A percentile compares a stretch with the other conserved stretches of the same genome.
phyloP scores from a whole-genome alignment of 2,329 filamentous ascomycete species.

The Juglanconis oblonga region DNA sequence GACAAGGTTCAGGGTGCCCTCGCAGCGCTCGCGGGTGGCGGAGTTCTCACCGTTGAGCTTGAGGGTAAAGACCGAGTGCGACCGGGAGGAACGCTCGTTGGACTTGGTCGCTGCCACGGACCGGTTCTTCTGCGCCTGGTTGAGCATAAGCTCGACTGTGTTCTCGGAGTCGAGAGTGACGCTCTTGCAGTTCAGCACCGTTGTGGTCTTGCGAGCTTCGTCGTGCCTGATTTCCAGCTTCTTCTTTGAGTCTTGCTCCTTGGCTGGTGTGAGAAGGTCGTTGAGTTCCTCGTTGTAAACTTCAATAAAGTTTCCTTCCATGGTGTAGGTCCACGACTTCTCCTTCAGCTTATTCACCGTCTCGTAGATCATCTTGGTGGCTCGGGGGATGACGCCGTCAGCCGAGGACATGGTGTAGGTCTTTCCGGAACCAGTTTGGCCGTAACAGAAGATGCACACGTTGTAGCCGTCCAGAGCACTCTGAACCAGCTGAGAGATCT shows the following conservation, averaged over 20 bases:
- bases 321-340: slow-evolving; percentile 91
- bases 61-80: slow-evolving; percentile 94
- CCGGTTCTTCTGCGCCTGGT: slow-evolving; percentile 78
- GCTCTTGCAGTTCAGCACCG: slow-evolving; percentile 74
- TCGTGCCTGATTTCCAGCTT: slow-evolving; percentile 91
- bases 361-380: slow-evolving; percentile 89
- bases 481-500: slow-evolving; percentile 95
- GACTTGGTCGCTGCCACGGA: slow-evolving; percentile 96
- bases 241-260: slow-evolving; percentile 71
- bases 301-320: slow-evolving; percentile 94
- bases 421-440: slow-evolving; percentile 95
- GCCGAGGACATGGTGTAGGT: slow-evolving; percentile 90
- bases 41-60: slow-evolving; percentile 70
- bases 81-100: slow-evolving; percentile 90
- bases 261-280: slow-evolving; percentile 67
- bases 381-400: slow-evolving; percentile 93
- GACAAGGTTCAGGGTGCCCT: slow-evolving; percentile 92
- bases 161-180: slow-evolving; percentile 75
- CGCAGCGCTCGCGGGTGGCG: slow-evolving; percentile 77
- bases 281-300: slow-evolving; percentile 98
- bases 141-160: slow-evolving; percentile 76
- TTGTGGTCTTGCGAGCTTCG: slow-evolving; percentile 74
- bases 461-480: slow-evolving; percentile 97
- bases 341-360: slow-evolving; percentile 79
- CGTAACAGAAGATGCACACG: slow-evolving; percentile 98